Conservation (phyloP, 2,329 filamentous ascomycete genomes). For the Verticillium nubilum region DNA sequence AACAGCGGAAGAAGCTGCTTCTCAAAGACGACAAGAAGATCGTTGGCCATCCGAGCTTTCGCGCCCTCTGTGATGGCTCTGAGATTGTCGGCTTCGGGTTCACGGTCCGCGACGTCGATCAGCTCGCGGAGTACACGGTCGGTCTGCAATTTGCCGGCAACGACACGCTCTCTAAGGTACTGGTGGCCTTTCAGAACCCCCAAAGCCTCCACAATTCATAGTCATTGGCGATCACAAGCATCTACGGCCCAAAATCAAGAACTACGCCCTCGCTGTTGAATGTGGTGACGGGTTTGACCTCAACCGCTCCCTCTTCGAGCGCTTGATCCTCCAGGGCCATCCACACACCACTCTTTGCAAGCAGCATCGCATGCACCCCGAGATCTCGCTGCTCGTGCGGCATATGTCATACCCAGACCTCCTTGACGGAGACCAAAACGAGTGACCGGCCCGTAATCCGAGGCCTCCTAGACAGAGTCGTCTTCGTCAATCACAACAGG, state of each 20-base stretch:
- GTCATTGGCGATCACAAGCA: conserved; percentile 72
- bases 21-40: conserved; percentile 42
- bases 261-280: conserved; percentile 56
- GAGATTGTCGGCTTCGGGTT: conserved; percentile 55
- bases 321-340: conserved; percentile 52
- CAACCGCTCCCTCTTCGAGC: conserved; percentile 64
- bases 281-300: conserved; percentile 61
- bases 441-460: conserved; percentile 36
- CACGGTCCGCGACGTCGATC: conserved; percentile 44
- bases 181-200: conserved; percentile 35
- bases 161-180: conserved; percentile 35
- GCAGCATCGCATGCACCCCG: conserved; percentile 65
- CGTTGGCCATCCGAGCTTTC: conserved; percentile 56
- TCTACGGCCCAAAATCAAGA: conserved; percentile 61
- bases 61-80: conserved; percentile 47
- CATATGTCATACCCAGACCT: conserved; percentile 58
- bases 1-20: conserved; percentile 34
- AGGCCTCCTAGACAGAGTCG: conserved; percentile 54
- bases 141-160: conserved; percentile 45
- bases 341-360: conserved; percentile 47
- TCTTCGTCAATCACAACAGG: conserved; percentile 61
- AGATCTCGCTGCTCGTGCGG: conserved; percentile 56
- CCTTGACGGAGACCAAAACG: conserved; percentile 47
- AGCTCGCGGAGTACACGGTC: conserved; percentile 36
- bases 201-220: conserved; percentile 46